These are phyloP conservation scores for Verticillium klebahnii DNA, from an alignment of 2,329 filamentous ascomycete genomes.

Conservation along the genomic window DNA sequence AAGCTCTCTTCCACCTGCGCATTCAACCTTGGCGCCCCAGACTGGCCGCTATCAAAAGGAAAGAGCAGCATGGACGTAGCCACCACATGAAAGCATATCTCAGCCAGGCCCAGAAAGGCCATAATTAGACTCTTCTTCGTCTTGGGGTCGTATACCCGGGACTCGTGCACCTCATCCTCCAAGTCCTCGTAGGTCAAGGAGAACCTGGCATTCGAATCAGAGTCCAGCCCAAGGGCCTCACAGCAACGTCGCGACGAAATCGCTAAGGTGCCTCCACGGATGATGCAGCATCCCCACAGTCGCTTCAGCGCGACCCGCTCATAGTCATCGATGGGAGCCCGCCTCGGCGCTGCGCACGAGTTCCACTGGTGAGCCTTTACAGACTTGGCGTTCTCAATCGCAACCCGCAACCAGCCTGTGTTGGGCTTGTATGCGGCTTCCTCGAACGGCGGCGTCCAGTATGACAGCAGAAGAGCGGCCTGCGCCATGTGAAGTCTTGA, in stretches of 20 bases:
- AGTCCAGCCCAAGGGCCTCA: not conserved
- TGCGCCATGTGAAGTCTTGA: slow-evolving; percentile 1
- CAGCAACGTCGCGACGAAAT: not conserved
- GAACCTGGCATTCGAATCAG: not conserved
- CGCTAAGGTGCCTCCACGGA: not conserved
- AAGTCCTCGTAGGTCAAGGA: not conserved
- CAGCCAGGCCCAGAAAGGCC: slow-evolving; percentile 1
- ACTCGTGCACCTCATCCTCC: slow-evolving; percentile 1
- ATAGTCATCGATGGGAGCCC: not conserved
- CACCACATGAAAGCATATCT: not conserved
- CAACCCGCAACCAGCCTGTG: not conserved
- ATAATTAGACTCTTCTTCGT: not conserved
- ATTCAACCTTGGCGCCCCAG: too few species aligned
- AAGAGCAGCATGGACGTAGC: not conserved
- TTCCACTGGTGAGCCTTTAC: not conserved
- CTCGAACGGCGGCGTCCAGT: slow-evolving; percentile 1
- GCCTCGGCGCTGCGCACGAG: not conserved
- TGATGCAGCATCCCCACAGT: slow-evolving; percentile 1
- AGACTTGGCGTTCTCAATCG: slow-evolving; percentile 1
- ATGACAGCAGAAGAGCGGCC: not conserved
- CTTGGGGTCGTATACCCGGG: not conserved
- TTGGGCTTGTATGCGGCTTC: not conserved
- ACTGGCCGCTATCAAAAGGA: not conserved
- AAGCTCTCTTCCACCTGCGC: not conserved
- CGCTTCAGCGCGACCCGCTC: not conserved